Base-by-base conservation (phyloP, 352 stramenopile genomes). In the Globisporangium ultimum region DNA sequence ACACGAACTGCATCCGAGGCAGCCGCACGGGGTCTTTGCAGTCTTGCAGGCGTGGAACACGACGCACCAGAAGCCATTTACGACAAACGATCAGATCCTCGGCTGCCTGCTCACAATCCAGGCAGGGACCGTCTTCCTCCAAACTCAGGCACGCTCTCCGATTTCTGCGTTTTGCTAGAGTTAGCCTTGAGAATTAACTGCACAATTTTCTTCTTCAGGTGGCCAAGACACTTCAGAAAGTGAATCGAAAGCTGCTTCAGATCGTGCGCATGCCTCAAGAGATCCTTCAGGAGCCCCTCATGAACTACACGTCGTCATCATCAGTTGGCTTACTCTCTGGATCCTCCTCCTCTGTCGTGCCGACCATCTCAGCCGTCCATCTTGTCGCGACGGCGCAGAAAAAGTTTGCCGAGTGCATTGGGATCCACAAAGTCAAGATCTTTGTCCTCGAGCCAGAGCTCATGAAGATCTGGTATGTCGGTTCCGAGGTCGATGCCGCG, bases 11-110 rank as follows among this genome's bases (percentile, higher is more conserved):
- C 71, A 82, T 20, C 43, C 62, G 1, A 60, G 53, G 9, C 52
- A 76, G 24, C 61, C 64, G 32, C 42, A 70, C 28, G 72, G 75
- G 10, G 78, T 88, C 38, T 78, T 90, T 21, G 78, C 80, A 0
- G 80, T 89, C 2, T 60, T 92, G 21, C 79, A 82, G 55, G 76
- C 63, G 32, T 92, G 80, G 78, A 92, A 92, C 56, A 89, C 80
- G 2, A 78, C 66, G 14, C 71, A 88, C 34, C 73, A 87, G 32
- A 90, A 89, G 57, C 71, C 76, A 10, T 92, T 92, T 55, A 80
- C 78, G 0, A 6, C 72, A n/a, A 90, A 89, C 51, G 83, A 92
- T 55, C 77, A 89, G 63, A 88, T 92, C 53, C 53, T 90, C 0
- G 76, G 67, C n/a, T 61, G 64, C 12, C 56, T 92, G 0, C 60